phyloP scores from a whole-genome alignment of 1,284 basidiomycete genomes.

The Peniophora sp. region DNA sequence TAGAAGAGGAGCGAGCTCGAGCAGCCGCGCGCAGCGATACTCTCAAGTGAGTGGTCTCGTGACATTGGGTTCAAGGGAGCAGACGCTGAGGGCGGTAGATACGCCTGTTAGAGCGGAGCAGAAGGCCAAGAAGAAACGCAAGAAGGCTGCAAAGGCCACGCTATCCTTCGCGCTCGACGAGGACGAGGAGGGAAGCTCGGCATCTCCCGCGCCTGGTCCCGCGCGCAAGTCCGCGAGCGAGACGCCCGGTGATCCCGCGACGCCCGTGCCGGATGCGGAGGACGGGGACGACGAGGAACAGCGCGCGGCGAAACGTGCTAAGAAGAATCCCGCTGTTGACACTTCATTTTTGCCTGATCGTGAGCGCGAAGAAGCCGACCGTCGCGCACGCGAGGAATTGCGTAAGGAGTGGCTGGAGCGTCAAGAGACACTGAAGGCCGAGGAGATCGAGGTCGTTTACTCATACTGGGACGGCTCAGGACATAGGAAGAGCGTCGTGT shows the following conservation, averaged over 20 bases:
- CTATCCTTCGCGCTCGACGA: slow-evolving; percentile 89
- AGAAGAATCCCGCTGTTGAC: slow-evolving; percentile 95
- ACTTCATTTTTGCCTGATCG: slow-evolving; percentile 98
- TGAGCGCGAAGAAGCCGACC: slow-evolving; percentile 89
- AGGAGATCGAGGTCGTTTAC: slow-evolving; percentile 89
- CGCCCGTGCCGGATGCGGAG: background rate
- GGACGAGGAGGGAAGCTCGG: slow-evolving; percentile 37
- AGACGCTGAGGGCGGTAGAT: slow-evolving; percentile 66
- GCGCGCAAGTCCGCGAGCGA: background rate
- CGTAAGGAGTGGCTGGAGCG: slow-evolving; percentile 85
- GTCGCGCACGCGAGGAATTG: slow-evolving; percentile 81
- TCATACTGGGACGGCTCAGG: slow-evolving; percentile 99
- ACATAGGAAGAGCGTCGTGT: slow-evolving; percentile 90
- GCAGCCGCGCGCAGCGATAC: slow-evolving; percentile 80
- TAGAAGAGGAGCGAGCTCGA: slow-evolving; percentile 89
- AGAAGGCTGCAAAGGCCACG: slow-evolving; percentile 74
- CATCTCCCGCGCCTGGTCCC: slow-evolving; percentile 28
- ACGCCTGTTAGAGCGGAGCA: slow-evolving; percentile 79
- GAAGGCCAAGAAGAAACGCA: slow-evolving; percentile 87
- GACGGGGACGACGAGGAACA: slow-evolving; percentile 25
- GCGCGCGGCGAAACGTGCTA: slow-evolving; percentile 58
- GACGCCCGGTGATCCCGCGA: background rate
- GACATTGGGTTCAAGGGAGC: background rate
- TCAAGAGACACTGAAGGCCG: slow-evolving; percentile 84
- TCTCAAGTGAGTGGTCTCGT: slow-evolving; percentile 65